Evolutionary conservation across 2,329 filamentous ascomycete genomes (phyloP).

Genomic region (Beauveria pseudobassiana): DNA sequence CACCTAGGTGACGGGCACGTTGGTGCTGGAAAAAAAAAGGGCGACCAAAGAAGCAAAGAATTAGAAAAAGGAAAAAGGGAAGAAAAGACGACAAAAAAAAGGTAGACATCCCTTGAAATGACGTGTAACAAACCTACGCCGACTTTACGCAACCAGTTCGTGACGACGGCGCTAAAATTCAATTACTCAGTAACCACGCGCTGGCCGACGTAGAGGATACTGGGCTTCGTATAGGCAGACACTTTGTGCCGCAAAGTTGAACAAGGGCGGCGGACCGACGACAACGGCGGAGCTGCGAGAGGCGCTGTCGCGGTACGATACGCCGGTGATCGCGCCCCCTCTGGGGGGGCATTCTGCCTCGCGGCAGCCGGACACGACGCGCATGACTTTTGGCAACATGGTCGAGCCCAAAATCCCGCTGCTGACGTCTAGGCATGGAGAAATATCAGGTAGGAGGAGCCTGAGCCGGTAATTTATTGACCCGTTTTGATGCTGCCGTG

Average conservation of each 20-base stretch:
- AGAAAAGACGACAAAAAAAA: neutral
- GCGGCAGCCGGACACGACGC: conserved; percentile 47
- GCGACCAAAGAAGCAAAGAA: neutral
- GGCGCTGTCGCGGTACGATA: conserved; percentile 35
- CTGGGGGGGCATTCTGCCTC: conserved; percentile 35
- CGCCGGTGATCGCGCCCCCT: conserved; percentile 36
- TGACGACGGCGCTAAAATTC: conserved; percentile 43
- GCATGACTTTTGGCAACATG: conserved; percentile 39
- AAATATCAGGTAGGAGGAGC: conserved; percentile 20
- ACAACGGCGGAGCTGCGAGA: conserved; percentile 16
- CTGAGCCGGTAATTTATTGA: neutral
- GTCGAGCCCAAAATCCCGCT: conserved; percentile 23
- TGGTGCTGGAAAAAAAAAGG: neutral
- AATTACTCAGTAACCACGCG: conserved; percentile 32
- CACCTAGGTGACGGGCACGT: neutral
- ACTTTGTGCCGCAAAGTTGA: conserved; percentile 18
- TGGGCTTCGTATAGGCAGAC: conserved; percentile 17
- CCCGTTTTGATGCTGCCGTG: too few species aligned
- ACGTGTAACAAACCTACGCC: neutral
- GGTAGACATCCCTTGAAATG: neutral
- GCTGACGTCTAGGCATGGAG: conserved; percentile 30
- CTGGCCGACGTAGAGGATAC: conserved; percentile 44
- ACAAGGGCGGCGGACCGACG: neutral
- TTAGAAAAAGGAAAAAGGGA: neutral
- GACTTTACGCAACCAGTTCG: conserved; percentile 32